Conservation (phyloP, 371 early-diverging fungal genomes). For the Mucor piriformis region DNA sequence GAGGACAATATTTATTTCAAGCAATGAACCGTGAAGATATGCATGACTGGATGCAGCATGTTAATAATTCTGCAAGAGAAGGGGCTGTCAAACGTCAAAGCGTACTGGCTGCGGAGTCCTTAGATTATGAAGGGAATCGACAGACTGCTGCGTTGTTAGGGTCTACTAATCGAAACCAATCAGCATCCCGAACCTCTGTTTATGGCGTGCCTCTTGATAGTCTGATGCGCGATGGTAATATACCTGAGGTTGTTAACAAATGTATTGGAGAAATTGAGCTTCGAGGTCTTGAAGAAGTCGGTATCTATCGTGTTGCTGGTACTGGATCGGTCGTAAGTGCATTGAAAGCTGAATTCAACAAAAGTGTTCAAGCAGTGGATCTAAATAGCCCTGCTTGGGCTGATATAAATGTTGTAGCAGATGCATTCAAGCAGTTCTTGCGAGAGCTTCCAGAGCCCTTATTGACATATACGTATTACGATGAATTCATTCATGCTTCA, state of each 20-base stretch:
- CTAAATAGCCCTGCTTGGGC: constrained; percentile 70
- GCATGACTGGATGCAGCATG: constrained; percentile 75
- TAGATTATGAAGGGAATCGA: neutral
- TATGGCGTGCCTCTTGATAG: constrained; percentile 68
- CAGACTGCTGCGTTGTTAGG: neutral
- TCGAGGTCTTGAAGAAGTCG: constrained; percentile 82
- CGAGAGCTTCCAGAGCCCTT: constrained; percentile 94
- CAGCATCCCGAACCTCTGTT: constrained; percentile 25
- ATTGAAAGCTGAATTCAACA: constrained; percentile 66
- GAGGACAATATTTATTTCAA: constrained; percentile 78
- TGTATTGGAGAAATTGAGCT: constrained; percentile 79
- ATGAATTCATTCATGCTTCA: constrained; percentile 81
- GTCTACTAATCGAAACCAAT: neutral
- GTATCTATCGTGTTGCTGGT: constrained; percentile 84
- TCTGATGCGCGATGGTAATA: constrained; percentile 62
- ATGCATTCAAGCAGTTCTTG: constrained; percentile 91
- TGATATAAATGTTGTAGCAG: constrained; percentile 87
- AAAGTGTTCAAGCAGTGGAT: constrained; percentile 57
- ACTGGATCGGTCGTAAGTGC: constrained; percentile 67
- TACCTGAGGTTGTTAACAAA: constrained; percentile 67
- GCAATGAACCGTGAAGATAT: constrained; percentile 73
- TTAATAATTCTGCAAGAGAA: constrained; percentile 76
- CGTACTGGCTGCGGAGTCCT: constrained; percentile 42
- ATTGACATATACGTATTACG: constrained; percentile 80
- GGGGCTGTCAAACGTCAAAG: constrained; percentile 72